These are phyloP conservation scores for Coemansia sp. DNA, from an alignment of 192 early-diverging fungal genomes.

Conservation along the genomic window DNA sequence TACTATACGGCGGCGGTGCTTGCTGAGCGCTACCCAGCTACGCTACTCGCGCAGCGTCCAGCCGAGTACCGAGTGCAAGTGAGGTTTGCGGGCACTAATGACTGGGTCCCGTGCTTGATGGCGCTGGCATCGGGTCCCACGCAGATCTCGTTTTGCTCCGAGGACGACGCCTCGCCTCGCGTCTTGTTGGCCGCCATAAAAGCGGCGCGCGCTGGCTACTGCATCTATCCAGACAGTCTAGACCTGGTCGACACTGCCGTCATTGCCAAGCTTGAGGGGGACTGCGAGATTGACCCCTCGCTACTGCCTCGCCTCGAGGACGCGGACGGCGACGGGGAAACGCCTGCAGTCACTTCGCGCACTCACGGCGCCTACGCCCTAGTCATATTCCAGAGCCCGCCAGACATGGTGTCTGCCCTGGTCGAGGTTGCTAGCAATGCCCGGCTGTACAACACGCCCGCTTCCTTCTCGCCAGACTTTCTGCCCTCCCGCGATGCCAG, in stretches of 20 bases:
- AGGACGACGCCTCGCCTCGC: conserved; percentile 10
- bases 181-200: conserved; percentile 37
- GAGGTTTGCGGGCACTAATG: conserved; percentile 51
- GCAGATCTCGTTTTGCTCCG: conserved; percentile 30
- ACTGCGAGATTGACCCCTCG: conserved; percentile 52
- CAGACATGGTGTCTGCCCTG: conserved; percentile 46
- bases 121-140: conserved; percentile 17
- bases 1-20: conserved; percentile 61
- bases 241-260: conserved; percentile 50
- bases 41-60: conserved; percentile 20
- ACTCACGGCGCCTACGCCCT: conserved; percentile 49
- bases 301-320: conserved; percentile 46
- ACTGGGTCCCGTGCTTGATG: conserved; percentile 56
- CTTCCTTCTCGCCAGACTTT: conserved; percentile 32
- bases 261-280: conserved; percentile 56
- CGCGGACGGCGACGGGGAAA: conserved; percentile 27
- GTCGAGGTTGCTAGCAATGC: conserved; percentile 23
- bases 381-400: conserved; percentile 47
- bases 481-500: conserved; percentile 26
- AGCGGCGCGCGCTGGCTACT: conserved; percentile 39
- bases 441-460: conserved; percentile 40
- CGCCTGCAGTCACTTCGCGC: conserved; percentile 26
- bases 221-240: conserved; percentile 53
- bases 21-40: conserved; percentile 35
- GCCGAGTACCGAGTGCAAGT: conserved; percentile 39